Conservation (phyloP, 2,329 filamentous ascomycete genomes). For the Fusarium zealandicum region DNA sequence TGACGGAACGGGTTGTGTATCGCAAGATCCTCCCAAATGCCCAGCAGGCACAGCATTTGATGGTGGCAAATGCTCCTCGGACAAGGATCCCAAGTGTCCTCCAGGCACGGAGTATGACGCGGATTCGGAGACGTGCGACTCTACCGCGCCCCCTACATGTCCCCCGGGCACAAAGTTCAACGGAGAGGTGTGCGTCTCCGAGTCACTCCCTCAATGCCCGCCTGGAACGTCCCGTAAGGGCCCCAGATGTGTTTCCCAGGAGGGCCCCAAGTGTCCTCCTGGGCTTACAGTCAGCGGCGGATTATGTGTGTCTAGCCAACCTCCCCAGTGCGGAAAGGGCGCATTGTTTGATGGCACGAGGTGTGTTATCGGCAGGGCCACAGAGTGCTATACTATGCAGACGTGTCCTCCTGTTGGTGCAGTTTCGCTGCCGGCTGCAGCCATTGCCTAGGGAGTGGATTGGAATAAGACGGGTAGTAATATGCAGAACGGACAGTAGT, state of each 20-base stretch:
- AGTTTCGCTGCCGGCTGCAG: not conserved
- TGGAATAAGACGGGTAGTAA: too few species aligned
- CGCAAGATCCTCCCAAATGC: not conserved
- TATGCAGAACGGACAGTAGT: too few species aligned
- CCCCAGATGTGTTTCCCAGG: slow-evolving; percentile 1
- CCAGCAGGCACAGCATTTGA: slow-evolving; percentile 1
- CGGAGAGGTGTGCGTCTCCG: slow-evolving; percentile 13
- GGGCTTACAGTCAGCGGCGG: slow-evolving; percentile 6
- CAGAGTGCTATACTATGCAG: slow-evolving; percentile 17
- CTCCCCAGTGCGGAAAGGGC: slow-evolving; percentile 6
- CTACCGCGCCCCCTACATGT: not conserved
- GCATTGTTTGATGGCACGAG: slow-evolving; percentile 16
- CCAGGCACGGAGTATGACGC: slow-evolving; percentile 6
- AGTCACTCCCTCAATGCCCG: not conserved
- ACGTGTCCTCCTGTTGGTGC: slow-evolving; percentile 8
- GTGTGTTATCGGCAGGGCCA: slow-evolving; percentile 11
- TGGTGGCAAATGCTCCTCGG: slow-evolving; percentile 10
- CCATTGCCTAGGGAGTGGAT: not conserved
- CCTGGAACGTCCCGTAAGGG: slow-evolving; percentile 1
- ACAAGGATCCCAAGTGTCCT: not conserved
- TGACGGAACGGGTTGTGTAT: slow-evolving; percentile 13
- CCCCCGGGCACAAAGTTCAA: slow-evolving; percentile 5
- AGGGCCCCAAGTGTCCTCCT: not conserved
- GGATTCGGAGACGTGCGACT: slow-evolving; percentile 12
- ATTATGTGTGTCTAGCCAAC: slow-evolving; percentile 4